Conservation (phyloP, 352 stramenopile species). For the Pythium apleroticum region DNA sequence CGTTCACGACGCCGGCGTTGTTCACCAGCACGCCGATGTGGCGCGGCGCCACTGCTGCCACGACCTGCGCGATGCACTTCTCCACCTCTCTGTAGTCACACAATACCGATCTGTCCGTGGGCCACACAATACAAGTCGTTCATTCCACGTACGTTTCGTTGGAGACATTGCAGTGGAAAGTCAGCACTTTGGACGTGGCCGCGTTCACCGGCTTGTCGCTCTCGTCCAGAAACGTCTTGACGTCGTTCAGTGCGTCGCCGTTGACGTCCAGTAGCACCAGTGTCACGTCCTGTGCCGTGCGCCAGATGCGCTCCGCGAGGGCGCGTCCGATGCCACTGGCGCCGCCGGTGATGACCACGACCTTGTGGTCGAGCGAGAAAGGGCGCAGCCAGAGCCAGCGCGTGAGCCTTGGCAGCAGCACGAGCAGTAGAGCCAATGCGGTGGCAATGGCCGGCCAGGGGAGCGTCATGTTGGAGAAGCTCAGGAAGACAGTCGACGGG, state of each 20-base stretch:
- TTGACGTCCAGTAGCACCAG: conserved; percentile 68
- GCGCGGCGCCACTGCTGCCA: conserved; percentile 13
- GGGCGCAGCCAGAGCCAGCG: conserved; percentile 37
- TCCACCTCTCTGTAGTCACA: conserved; percentile 20
- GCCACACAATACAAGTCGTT: background rate
- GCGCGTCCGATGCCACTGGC: conserved; percentile 49
- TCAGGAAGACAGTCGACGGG: too few relatives aligned
- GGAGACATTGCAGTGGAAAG: conserved; percentile 31
- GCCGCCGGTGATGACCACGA: conserved; percentile 68
- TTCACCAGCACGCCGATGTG: conserved; percentile 34
- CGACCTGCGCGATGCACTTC: conserved; percentile 17
- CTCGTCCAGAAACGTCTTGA: conserved; percentile 25
- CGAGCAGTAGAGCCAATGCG: background rate
- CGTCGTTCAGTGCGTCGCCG: conserved; percentile 27
- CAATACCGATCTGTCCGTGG: background rate
- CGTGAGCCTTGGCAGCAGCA: conserved; percentile 38
- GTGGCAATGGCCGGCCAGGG: background rate
- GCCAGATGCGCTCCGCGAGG: conserved; percentile 39
- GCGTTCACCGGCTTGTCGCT: background rate
- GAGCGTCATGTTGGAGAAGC: background rate
- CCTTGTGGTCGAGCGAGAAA: conserved; percentile 53
- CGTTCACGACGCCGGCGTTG: conserved; percentile 37
- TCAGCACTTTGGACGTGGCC: conserved; percentile 7
- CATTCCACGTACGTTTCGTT: conserved; percentile 13
- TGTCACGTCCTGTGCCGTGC: conserved; percentile 32